Conservation (phyloP, 768 basidiomycete species). For the Sistotremastrum niveocremeum region DNA sequence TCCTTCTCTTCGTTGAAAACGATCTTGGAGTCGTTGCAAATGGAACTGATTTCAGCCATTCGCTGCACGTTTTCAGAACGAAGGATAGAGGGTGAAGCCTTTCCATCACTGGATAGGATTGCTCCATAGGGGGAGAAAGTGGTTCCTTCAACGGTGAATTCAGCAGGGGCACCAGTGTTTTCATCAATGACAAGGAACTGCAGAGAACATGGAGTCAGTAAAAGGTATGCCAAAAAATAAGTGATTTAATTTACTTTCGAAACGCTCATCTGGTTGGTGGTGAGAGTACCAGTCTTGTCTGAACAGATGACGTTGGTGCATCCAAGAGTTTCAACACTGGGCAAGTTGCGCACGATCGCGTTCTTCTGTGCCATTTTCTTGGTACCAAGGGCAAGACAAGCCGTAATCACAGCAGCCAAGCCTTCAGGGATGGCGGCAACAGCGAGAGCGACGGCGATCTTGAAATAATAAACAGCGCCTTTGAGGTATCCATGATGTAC, state of each 20-base stretch:
- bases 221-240: not conserved
- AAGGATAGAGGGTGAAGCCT: constrained; percentile 41
- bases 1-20: constrained; percentile 81
- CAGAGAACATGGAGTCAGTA: not conserved
- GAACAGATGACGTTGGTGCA: constrained; percentile 99
- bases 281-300: constrained; percentile 94
- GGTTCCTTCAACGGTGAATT: constrained; percentile 80
- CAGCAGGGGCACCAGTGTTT: constrained; percentile 32
- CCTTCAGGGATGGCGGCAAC: constrained; percentile 98
- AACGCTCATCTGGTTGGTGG: constrained; percentile 97
- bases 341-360: constrained; percentile 91
- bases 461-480: constrained; percentile 97
- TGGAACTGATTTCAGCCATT: constrained; percentile 79
- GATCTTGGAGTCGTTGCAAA: constrained; percentile 92
- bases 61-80: constrained; percentile 61
- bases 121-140: constrained; percentile 82
- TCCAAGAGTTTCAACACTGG: constrained; percentile 93
- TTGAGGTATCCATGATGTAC: constrained; percentile 82
- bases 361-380: constrained; percentile 99
- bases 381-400: constrained; percentile 89
- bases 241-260: constrained; percentile 39
- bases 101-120: constrained; percentile 54
- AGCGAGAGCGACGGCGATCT: constrained; percentile 97
- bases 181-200: constrained; percentile 69
- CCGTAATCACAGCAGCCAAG: constrained; percentile 95